phyloP scores from a whole-genome alignment of 1,284 basidiomycete species.

The Tremellales sp. region DNA sequence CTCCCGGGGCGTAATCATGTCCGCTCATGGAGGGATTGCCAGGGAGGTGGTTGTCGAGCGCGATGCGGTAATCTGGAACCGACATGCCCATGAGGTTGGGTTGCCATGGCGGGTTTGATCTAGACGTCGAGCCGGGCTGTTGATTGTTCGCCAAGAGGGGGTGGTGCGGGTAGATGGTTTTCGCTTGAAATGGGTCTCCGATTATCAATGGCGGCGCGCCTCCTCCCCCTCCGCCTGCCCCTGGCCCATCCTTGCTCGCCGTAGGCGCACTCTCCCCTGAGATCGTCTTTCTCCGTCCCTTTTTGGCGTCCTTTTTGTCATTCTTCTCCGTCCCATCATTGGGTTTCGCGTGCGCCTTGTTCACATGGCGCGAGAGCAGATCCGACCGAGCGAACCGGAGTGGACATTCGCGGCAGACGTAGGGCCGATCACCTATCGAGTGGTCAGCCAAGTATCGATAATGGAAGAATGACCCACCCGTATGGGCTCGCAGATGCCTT shows the following conservation, averaged over 20 bases:
- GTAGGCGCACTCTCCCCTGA: too few species aligned
- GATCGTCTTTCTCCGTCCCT: constrained; percentile 32
- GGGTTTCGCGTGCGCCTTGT: constrained; percentile 71
- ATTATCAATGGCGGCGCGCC: neutral
- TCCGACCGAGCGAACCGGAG: constrained; percentile 88
- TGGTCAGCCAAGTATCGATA: too few species aligned
- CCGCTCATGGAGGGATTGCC: neutral
- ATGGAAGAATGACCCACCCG: too few species aligned
- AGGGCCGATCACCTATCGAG: constrained; percentile 81
- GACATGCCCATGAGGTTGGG: neutral
- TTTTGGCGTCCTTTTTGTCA: constrained; percentile 30
- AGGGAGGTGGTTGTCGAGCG: neutral
- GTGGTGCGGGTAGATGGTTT: constrained; percentile 44
- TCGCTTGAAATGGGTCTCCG: constrained; percentile 24
- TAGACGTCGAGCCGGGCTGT: too few species aligned
- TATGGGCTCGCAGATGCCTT: constrained; percentile 83
- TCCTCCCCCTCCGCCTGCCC: neutral
- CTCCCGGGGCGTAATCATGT: neutral
- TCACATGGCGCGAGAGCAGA: constrained; percentile 78
- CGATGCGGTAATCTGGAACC: constrained; percentile 6
- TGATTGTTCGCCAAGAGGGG: constrained; percentile 25
- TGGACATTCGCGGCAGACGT: constrained; percentile 82
- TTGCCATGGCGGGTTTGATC: too few species aligned
- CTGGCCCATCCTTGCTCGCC: too few species aligned
- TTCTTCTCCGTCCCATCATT: constrained; percentile 55